Percentiles rank a stretch among this genome's conserved stretches.
Conservation (phyloP, 495 filamentous ascomycete species). For the Hypoxylon subgilvum region DNA sequence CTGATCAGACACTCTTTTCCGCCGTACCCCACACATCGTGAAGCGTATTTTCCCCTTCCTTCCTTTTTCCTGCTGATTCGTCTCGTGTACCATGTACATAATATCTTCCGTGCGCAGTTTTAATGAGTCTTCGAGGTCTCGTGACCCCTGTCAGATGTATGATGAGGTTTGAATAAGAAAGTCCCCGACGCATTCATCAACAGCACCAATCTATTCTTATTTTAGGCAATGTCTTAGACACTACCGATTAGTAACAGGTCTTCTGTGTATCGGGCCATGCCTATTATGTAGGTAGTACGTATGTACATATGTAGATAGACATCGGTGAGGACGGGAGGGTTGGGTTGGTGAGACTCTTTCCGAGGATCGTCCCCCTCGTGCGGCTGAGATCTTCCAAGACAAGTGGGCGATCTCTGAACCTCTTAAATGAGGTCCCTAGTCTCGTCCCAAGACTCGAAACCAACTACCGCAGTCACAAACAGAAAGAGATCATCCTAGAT, state of each 20-base stretch:
- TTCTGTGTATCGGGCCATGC: too few species aligned
- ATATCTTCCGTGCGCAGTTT: neutral
- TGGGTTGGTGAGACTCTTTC: neutral
- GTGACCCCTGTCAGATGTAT: conserved; percentile 6
- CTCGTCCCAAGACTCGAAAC: conserved; percentile 2
- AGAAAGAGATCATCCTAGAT: conserved; percentile 10
- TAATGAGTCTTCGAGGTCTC: conserved; percentile 9
- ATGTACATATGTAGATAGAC: neutral
- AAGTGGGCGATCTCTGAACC: conserved; percentile 2
- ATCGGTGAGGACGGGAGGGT: neutral
- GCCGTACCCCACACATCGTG: neutral
- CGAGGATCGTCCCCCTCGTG: conserved; percentile 6
- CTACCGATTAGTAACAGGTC: conserved; percentile 5
- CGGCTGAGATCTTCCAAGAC: conserved; percentile 30
- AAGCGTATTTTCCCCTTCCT: neutral
- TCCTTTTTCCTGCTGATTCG: neutral
- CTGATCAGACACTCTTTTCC: neutral
- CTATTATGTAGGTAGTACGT: neutral
- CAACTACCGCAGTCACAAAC: conserved; percentile 10
- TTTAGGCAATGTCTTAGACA: conserved; percentile 12
- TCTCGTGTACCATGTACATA: neutral
- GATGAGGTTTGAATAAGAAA: conserved; percentile 19
- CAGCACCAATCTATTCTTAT: neutral
- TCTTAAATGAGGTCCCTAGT: neutral
- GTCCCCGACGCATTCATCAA: conserved; percentile 1